Conservation (phyloP, 208 protist species). For the Borovskyia barvae region DNA sequence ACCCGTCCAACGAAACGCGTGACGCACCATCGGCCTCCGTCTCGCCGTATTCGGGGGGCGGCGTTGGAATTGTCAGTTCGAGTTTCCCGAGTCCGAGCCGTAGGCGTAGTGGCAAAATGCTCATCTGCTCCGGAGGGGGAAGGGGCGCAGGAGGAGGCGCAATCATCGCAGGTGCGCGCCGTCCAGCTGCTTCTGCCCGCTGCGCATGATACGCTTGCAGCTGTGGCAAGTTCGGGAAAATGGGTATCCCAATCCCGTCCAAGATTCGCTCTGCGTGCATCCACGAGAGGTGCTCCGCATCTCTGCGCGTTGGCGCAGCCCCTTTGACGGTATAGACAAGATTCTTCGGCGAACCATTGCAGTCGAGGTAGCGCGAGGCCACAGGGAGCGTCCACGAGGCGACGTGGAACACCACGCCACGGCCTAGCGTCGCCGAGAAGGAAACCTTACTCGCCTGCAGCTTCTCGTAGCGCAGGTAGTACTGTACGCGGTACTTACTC, state of each 20-base stretch:
- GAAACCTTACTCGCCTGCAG: background rate
- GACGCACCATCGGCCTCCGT: background rate
- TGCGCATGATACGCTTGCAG: constrained; percentile 73
- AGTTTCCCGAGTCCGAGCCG: background rate
- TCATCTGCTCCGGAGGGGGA: background rate
- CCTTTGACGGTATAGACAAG: constrained; percentile 38
- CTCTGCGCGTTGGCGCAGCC: constrained; percentile 64
- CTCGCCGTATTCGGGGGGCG: background rate
- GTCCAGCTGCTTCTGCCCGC: constrained; percentile 37
- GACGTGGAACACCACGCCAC: constrained; percentile 45
- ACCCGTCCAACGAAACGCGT: constrained; percentile 7
- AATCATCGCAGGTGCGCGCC: constrained; percentile 34
- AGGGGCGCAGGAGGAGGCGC: background rate
- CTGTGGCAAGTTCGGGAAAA: constrained; percentile 83
- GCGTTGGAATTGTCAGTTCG: constrained; percentile 1
- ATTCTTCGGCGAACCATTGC: background rate
- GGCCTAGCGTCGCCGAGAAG: constrained; percentile 8
- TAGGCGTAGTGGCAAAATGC: constrained; percentile 16
- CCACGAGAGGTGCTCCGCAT: constrained; percentile 84
- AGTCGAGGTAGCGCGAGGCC: constrained; percentile 25
- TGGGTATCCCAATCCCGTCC: constrained; percentile 56
- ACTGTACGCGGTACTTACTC: constrained; percentile 66
- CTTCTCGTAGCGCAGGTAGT: constrained; percentile 72
- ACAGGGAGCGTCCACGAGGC: constrained; percentile 46
- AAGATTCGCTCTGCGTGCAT: constrained; percentile 90